Conservation (phyloP, 768 basidiomycete genomes). For the Collybiopsis luxurians region DNA sequence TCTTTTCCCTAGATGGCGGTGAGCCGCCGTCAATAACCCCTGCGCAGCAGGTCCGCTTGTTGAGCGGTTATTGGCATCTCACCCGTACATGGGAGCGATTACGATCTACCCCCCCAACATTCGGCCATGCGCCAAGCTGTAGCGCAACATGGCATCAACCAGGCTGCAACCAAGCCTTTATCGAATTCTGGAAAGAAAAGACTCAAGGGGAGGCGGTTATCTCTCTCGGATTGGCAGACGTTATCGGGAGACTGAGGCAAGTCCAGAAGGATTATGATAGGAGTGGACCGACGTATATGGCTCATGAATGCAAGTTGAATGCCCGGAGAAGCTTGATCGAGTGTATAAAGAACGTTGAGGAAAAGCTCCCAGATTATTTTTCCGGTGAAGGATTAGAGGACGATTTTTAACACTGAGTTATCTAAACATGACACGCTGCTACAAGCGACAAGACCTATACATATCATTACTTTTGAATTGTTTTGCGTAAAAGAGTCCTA, state of each 20-base stretch:
- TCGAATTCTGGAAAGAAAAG: conserved; percentile 80
- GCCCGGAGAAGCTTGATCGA: conserved; percentile 58
- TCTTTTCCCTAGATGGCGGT: not conserved
- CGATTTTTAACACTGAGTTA: not conserved
- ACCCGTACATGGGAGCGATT: conserved; percentile 64
- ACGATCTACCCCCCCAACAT: conserved; percentile 52
- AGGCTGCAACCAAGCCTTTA: conserved; percentile 69
- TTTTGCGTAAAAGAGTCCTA: too few relatives aligned
- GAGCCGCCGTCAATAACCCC: conserved; percentile 46
- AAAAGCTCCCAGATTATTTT: conserved; percentile 64
- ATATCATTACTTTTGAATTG: too few relatives aligned
- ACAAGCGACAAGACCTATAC: too few relatives aligned
- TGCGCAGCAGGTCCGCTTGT: conserved; percentile 60
- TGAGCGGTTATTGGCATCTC: conserved; percentile 70
- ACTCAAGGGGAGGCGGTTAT: conserved; percentile 60
- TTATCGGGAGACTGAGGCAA: conserved; percentile 59
- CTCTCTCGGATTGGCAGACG: conserved; percentile 58
- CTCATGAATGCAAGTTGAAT: conserved; percentile 63
- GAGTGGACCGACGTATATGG: conserved; percentile 79
- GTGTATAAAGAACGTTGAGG: conserved; percentile 53
- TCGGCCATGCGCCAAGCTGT: conserved; percentile 64
- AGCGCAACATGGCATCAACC: conserved; percentile 72
- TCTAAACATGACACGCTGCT: too few relatives aligned
- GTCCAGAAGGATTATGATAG: conserved; percentile 68
- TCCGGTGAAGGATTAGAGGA: conserved; percentile 27